phyloP scores from a whole-genome alignment of 2,329 filamentous ascomycete genomes.

The Xylaria hypoxylon region DNA sequence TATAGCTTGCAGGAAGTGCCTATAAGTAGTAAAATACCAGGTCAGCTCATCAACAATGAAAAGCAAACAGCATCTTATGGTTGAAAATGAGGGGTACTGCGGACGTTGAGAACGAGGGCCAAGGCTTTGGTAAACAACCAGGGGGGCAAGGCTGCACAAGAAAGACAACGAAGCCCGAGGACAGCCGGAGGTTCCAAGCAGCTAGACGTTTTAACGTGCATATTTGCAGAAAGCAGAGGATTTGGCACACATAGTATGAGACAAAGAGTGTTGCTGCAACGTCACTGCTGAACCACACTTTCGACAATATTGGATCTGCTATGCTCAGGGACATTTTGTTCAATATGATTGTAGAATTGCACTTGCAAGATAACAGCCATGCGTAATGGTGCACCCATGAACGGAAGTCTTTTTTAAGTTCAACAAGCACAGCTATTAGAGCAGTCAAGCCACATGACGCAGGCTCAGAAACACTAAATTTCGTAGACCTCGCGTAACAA shows the following conservation, averaged over 20 bases:
- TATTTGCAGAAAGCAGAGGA: background rate
- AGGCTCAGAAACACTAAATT: background rate
- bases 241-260: background rate
- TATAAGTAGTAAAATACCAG: background rate
- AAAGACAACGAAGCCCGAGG: background rate
- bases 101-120: background rate
- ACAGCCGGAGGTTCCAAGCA: background rate
- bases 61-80: background rate
- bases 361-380: background rate
- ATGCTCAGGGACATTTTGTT: background rate
- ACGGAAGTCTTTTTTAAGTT: too few species aligned
- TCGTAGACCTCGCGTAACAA: too few species aligned
- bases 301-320: background rate
- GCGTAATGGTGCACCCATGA: background rate
- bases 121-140: background rate
- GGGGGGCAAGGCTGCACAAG: background rate
- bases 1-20: conserved; percentile 16
- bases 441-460: background rate
- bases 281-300: background rate
- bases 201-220: background rate
- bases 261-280: background rate
- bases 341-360: background rate
- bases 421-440: background rate
- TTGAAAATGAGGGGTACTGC: background rate
- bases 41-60: background rate